Evolutionary conservation across 768 basidiomycete species (phyloP), one percentile per base, ranked within the genome.

Genomic region (Dioszegia hungarica): DNA sequence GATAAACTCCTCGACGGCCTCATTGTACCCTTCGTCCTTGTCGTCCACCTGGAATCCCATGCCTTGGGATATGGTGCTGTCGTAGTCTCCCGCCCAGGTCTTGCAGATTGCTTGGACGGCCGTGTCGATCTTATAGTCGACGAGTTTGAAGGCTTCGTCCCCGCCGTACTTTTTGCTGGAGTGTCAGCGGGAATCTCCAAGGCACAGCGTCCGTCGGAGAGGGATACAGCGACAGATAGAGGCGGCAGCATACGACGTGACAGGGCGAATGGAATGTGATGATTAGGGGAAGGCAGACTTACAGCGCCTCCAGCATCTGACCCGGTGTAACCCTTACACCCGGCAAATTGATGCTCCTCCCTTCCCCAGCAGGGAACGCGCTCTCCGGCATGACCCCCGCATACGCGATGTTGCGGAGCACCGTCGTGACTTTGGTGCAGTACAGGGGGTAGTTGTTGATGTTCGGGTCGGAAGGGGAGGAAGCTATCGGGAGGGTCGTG

Each of bases 261-360:
- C 3, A 15, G 25, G 27, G 19, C 19, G 11, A n/a, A n/a, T n/a
- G n/a, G n/a, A n/a, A n/a, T n/a, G n/a, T n/a, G n/a, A n/a, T n/a
- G n/a, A n/a, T n/a, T n/a, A n/a, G n/a, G n/a, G n/a, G n/a, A n/a
- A 47, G 36, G 38, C 0, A 5, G 9, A 70, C 73, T 65, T 54
- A 75, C 72, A 86, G 75, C 8, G 84, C 83, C 14, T 78, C 68
- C 12, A 86, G 72, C 71, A 82, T 83, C 41, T 83, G 80, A 33
- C 80, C 78, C 0, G 84, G 79, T 2, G 80, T 83, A 10, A 82
- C 77, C 3, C 81, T 82, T 70, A 85, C 82, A 0, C 85, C 85
- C 1, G 85, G 85, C 2, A 84, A 69, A 61, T 82, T 84, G 33
- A 84, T 79, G 6, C 82, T 81, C 50, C 84, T 79, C 10, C 70